Percentiles rank a stretch among this genome's conserved stretches.
These are phyloP conservation scores for Sclerotinia subarctica DNA, from an alignment of 2,329 filamentous ascomycete genomes.

Conservation along the genomic window DNA sequence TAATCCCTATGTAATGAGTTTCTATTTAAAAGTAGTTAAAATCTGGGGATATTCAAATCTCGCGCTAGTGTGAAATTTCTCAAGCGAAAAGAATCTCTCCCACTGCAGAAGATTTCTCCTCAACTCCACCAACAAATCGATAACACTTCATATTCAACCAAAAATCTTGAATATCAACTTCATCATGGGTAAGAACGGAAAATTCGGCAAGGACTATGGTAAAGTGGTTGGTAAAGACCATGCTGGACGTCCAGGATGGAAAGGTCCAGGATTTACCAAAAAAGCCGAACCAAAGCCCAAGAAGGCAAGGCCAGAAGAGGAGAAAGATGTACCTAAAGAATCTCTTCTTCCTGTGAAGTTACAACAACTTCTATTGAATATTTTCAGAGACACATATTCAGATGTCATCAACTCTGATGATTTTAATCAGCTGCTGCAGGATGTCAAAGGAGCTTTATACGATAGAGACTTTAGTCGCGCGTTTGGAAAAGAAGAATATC, in stretches of 20 bases:
- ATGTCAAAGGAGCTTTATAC: conserved; percentile 82
- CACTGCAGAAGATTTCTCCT: conserved; percentile 14
- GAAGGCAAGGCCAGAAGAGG: conserved; percentile 15
- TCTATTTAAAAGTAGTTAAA: not conserved
- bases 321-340: conserved; percentile 19
- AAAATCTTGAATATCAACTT: not conserved
- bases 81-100: conserved; percentile 17
- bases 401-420: conserved; percentile 46
- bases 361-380: conserved; percentile 69
- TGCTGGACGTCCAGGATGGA: conserved; percentile 32
- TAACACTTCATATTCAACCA: not conserved
- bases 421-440: conserved; percentile 64
- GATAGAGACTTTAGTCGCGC: conserved; percentile 79
- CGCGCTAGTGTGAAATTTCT: conserved; percentile 13
- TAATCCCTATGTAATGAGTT: not conserved
- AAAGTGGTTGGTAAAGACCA: conserved; percentile 33
- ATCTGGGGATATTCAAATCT: not conserved
- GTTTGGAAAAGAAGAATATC: conserved; percentile 67
- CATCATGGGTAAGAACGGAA: conserved; percentile 34
- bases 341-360: conserved; percentile 46
- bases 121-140: not conserved
- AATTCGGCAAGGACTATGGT: conserved; percentile 30
- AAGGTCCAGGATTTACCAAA: conserved; percentile 33
- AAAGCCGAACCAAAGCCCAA: conserved; percentile 26
- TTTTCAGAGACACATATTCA: conserved; percentile 66